Evolutionary conservation across 331 rosid species (phyloP).

Genomic region (Saraca asoca): DNA sequence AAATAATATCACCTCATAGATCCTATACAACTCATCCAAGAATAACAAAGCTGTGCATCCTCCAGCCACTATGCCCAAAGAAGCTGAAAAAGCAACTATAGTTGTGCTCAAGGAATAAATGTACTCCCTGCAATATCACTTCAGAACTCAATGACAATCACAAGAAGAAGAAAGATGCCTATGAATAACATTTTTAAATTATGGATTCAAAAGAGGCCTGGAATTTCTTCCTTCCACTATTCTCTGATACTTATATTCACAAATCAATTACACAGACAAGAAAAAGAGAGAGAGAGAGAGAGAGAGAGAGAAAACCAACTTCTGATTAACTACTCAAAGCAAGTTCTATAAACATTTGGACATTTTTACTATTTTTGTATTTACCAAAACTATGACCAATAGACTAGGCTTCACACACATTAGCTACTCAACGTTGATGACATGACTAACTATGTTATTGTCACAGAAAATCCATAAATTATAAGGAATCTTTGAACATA

Average conservation of each 20-base stretch:
- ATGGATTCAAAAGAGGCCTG: slow-evolving; percentile 9
- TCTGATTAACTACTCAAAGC: neutral
- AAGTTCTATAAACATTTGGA: neutral
- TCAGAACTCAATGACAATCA: slow-evolving; percentile 36
- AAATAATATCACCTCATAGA: slow-evolving; percentile 57
- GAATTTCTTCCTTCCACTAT: neutral
- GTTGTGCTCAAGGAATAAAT: slow-evolving; percentile 67
- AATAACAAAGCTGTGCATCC: slow-evolving; percentile 69
- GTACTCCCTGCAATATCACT: slow-evolving; percentile 63
- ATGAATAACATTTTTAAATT: slow-evolving; percentile 32
- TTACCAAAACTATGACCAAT: neutral
- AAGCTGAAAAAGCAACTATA: slow-evolving; percentile 54
- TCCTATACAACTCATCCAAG: slow-evolving; percentile 71
- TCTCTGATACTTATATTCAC: neutral
- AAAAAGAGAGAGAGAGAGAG: too few relatives aligned
- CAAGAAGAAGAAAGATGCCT: slow-evolving; percentile 34
- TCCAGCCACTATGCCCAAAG: slow-evolving; percentile 50
- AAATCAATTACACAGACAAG: neutral
- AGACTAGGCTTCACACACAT: neutral
- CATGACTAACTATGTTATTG: neutral
- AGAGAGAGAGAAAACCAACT: neutral
- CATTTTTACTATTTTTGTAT: neutral
- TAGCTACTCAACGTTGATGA: neutral
- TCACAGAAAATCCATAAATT: too few relatives aligned
- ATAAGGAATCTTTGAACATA: too few relatives aligned